Evolutionary conservation across 768 basidiomycete genomes (phyloP).

Genomic region (Xerocomellus amylosporus): DNA sequence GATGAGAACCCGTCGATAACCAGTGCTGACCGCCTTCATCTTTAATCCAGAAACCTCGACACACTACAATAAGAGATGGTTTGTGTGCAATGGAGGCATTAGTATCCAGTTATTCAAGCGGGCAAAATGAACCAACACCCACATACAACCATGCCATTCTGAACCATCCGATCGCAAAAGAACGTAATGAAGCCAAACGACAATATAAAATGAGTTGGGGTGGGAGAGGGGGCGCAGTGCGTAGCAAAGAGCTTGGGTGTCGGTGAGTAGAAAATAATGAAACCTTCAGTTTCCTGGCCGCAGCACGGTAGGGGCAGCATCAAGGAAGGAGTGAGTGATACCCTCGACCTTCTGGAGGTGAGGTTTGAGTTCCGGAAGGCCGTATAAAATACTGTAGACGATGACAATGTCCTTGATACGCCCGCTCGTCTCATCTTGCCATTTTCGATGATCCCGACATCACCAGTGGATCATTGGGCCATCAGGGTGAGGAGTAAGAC

Average conservation of each 20-base stretch:
- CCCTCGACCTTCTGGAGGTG: constrained; percentile 40
- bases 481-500: constrained; percentile 24
- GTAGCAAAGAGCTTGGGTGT: constrained; percentile 25
- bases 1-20: too few species aligned
- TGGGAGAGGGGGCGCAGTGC: constrained; percentile 32
- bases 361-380: constrained; percentile 37
- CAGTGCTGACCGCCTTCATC: not conserved
- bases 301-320: constrained; percentile 39
- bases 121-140: not conserved
- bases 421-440: constrained; percentile 36
- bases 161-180: not conserved
- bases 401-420: constrained; percentile 44
- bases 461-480: constrained; percentile 32
- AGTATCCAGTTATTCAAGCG: not conserved
- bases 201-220: constrained; percentile 31
- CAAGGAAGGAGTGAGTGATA: constrained; percentile 34
- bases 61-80: not conserved
- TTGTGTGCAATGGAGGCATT: not conserved
- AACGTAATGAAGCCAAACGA: not conserved
- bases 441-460: constrained; percentile 41
- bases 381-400: constrained; percentile 44
- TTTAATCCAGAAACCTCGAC: not conserved
- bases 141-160: not conserved
- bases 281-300: constrained; percentile 42
- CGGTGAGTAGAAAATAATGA: constrained; percentile 41